phyloP scores from a whole-genome alignment of 2,329 filamentous ascomycete genomes.

The Cercospora nicotianae region DNA sequence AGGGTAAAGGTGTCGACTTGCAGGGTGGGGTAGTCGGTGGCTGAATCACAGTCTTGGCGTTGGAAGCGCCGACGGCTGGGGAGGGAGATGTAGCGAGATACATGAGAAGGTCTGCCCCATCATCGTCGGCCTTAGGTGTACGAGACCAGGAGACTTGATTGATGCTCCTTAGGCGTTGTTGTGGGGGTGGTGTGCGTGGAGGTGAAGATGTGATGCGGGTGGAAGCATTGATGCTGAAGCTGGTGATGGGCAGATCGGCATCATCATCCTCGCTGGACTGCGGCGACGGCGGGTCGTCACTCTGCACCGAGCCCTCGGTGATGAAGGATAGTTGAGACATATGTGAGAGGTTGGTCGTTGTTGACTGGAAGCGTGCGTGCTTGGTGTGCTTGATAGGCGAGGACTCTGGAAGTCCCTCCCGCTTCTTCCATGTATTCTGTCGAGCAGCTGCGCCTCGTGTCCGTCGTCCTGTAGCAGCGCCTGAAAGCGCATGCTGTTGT shows the following conservation, averaged over 20 bases:
- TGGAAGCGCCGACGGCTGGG: conserved; percentile 56
- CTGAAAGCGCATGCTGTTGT: conserved; percentile 30
- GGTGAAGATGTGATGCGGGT: conserved; percentile 66
- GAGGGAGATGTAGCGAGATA: conserved; percentile 92
- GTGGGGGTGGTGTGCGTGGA: conserved; percentile 72
- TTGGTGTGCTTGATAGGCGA: conserved; percentile 79
- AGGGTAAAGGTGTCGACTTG: conserved; percentile 64
- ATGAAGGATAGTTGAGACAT: conserved; percentile 78
- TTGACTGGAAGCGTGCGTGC: conserved; percentile 70
- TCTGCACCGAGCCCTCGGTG: conserved; percentile 67
- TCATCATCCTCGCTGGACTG: conserved; percentile 76
- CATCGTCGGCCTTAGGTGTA: conserved; percentile 65
- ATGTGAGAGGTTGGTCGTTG: conserved; percentile 39
- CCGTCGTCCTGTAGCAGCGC: conserved; percentile 36
- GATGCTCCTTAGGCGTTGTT: conserved; percentile 44
- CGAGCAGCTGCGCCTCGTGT: conserved; percentile 34
- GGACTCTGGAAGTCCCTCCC: conserved; percentile 75
- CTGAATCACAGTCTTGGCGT: conserved; percentile 46
- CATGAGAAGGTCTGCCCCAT: conserved; percentile 81
- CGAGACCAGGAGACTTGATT: conserved; percentile 45
- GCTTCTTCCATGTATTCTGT: conserved; percentile 71
- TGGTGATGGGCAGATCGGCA: conserved; percentile 72
- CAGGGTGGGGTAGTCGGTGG: conserved; percentile 57
- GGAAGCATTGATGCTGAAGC: conserved; percentile 61
- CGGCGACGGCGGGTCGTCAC: conserved; percentile 61